These are phyloP conservation scores for Cryptococcus sp. DNA, from an alignment of 1,284 basidiomycete genomes.

Conservation along the genomic window DNA sequence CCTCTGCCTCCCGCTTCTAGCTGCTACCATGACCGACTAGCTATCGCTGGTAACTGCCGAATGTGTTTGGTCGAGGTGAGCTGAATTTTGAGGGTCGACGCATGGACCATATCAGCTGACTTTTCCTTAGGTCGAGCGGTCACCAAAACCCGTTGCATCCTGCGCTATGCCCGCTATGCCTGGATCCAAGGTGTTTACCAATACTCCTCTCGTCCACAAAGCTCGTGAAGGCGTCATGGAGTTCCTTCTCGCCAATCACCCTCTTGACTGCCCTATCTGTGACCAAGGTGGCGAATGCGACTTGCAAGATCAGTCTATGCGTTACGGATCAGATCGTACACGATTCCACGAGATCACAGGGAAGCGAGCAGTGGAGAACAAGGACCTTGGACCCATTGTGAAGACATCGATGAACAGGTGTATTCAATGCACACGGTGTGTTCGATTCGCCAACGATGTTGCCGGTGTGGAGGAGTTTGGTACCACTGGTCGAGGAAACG, in stretches of 20 bases:
- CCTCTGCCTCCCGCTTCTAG: slow-evolving; percentile 47
- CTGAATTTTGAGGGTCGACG: not conserved
- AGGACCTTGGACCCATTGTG: slow-evolving; percentile 95
- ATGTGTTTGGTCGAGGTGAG: slow-evolving; percentile 96
- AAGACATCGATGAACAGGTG: slow-evolving; percentile 99
- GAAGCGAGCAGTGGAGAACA: slow-evolving; percentile 98
- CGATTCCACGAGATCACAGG: slow-evolving; percentile 98
- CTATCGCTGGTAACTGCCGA: slow-evolving; percentile 93
- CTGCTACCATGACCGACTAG: slow-evolving; percentile 61
- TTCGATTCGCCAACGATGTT: slow-evolving; percentile 98
- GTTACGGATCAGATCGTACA: slow-evolving; percentile 94
- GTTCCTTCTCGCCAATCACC: slow-evolving; percentile 95
- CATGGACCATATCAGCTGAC: not conserved
- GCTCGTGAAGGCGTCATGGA: slow-evolving; percentile 96
- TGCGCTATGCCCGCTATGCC: slow-evolving; percentile 98
- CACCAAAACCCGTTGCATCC: slow-evolving; percentile 79
- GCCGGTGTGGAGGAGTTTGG: slow-evolving; percentile 98
- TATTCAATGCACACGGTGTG: slow-evolving; percentile 99
- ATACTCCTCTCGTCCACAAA: slow-evolving; percentile 92
- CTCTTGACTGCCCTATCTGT: slow-evolving; percentile 96
- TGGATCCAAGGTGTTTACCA: slow-evolving; percentile 93
- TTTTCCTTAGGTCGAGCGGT: slow-evolving; percentile 62
- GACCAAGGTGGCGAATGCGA: slow-evolving; percentile 99
- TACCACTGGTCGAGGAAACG: slow-evolving; percentile 95
- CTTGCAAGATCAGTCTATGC: slow-evolving; percentile 99